Evolutionary conservation across 257 asterid species (phyloP).

Genomic region (Ajuga chamaepitys): DNA sequence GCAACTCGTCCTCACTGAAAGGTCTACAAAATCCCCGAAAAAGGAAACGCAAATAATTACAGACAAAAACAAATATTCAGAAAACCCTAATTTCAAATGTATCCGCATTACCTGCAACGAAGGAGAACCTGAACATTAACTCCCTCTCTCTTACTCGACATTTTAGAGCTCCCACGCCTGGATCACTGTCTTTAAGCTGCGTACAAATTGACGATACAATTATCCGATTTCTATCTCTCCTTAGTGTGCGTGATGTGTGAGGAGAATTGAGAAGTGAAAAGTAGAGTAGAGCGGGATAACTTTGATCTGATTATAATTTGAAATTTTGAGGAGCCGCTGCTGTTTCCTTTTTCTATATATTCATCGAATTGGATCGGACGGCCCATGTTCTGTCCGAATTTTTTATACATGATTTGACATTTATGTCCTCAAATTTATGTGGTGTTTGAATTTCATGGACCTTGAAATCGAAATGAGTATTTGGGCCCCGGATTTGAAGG

Average conservation of each 20-base stretch:
- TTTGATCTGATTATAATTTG: conserved; percentile 14
- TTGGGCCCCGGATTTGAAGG: not conserved
- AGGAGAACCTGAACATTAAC: conserved; percentile 95
- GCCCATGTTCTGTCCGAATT: not conserved
- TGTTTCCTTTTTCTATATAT: not conserved
- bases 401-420: not conserved
- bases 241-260: conserved; percentile 6
- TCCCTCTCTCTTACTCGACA: conserved; percentile 78
- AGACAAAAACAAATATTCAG: not conserved
- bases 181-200: not conserved
- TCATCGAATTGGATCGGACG: conserved; percentile 14
- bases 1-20: conserved; percentile 76
- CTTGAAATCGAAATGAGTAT: not conserved
- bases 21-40: conserved; percentile 46
- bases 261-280: conserved; percentile 24
- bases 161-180: conserved; percentile 25
- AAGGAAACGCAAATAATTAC: not conserved
- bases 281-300: conserved; percentile 19
- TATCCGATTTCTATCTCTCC: not conserved
- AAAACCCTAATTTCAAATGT: conserved; percentile 2
- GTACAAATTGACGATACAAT: not conserved
- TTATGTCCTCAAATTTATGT: not conserved
- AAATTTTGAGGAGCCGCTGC: conserved; percentile 22
- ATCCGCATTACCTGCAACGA: conserved; percentile 68
- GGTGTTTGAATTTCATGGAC: not conserved